A percentile compares a stretch with the other conserved stretches of the same genome.
Evolutionary conservation across 1,284 basidiomycete genomes (phyloP).

Genomic region (Austropuccinia psidii): DNA sequence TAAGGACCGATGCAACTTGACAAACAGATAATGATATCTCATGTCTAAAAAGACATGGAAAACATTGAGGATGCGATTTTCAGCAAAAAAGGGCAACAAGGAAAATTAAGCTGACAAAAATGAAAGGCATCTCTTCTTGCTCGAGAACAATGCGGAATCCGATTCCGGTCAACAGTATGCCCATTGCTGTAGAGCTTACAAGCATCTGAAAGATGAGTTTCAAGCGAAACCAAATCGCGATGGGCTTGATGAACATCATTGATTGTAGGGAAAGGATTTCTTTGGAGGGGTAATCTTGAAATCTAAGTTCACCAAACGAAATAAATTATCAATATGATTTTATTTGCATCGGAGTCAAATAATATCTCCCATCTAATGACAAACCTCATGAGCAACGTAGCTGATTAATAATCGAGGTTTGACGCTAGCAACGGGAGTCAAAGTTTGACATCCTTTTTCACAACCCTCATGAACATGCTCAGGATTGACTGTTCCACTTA

Average conservation of each 20-base stretch:
- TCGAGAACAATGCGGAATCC: constrained; percentile 16
- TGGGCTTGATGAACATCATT: constrained; percentile 35
- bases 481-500: constrained; percentile 8
- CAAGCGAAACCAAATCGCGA: constrained; percentile 21
- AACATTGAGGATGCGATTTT: neutral
- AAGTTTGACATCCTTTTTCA: constrained; percentile 22
- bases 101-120: constrained; percentile 14
- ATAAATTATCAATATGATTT: no score
- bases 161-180: constrained; percentile 8
- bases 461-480: constrained; percentile 28
- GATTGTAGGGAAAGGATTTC: constrained; percentile 32
- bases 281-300: constrained; percentile 24
- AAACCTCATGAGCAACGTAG: constrained; percentile 35
- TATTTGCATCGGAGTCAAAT: no score
- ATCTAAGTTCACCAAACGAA: no score
- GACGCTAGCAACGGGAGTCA: constrained; percentile 3
- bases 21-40: constrained; percentile 30
- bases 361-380: neutral
- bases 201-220: constrained; percentile 18
- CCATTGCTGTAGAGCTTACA: constrained; percentile 1
- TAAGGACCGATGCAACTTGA: constrained; percentile 23
- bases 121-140: constrained; percentile 25
- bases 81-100: neutral
- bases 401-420: constrained; percentile 25
- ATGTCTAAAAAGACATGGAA: neutral